A percentile compares a stretch with the other conserved stretches of the same genome.
Conservation (phyloP, 495 filamentous ascomycete genomes). For the Aspergillus campestris region DNA sequence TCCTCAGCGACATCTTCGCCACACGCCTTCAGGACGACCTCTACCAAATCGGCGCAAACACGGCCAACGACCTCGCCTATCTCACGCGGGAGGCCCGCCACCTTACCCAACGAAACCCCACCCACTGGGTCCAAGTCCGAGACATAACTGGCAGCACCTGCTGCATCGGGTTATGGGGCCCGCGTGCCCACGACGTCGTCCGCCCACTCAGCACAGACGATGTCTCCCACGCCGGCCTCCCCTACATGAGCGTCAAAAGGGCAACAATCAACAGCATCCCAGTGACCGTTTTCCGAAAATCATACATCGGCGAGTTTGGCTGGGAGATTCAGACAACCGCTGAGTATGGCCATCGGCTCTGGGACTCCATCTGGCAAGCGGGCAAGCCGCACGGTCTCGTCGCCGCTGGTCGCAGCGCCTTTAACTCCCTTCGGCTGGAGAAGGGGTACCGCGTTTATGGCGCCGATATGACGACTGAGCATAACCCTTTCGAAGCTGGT, state of each 20-base stretch:
- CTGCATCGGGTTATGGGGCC: slow-evolving; percentile 45
- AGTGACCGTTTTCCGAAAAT: slow-evolving; percentile 33
- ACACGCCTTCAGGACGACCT: slow-evolving; percentile 27
- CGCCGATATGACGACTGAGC: slow-evolving; percentile 40
- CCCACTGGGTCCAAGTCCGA: slow-evolving; percentile 30
- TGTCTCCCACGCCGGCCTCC: slow-evolving; percentile 31
- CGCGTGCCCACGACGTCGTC: slow-evolving; percentile 33
- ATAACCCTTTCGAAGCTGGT: slow-evolving; percentile 41
- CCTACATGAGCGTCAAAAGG: slow-evolving; percentile 30
- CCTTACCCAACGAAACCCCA: slow-evolving; percentile 14
- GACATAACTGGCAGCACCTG: slow-evolving; percentile 44
- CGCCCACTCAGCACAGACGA: slow-evolving; percentile 23
- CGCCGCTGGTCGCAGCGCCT: slow-evolving; percentile 37
- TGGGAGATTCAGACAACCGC: slow-evolving; percentile 44
- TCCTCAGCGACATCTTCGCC: slow-evolving; percentile 34
- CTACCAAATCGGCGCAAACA: slow-evolving; percentile 41
- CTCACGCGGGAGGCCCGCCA: slow-evolving; percentile 31
- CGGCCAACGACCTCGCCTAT: slow-evolving; percentile 34
- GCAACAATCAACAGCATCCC: slow-evolving; percentile 31
- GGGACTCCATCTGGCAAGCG: slow-evolving; percentile 37
- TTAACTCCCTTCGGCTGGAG: slow-evolving; percentile 41
- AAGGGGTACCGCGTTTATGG: slow-evolving; percentile 38
- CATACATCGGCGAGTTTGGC: slow-evolving; percentile 41
- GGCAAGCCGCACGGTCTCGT: slow-evolving; percentile 38
- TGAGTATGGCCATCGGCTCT: slow-evolving; percentile 36